These are phyloP conservation scores for Aplosporella prunicola DNA, from an alignment of 2,329 filamentous ascomycete genomes.

Conservation along the genomic window DNA sequence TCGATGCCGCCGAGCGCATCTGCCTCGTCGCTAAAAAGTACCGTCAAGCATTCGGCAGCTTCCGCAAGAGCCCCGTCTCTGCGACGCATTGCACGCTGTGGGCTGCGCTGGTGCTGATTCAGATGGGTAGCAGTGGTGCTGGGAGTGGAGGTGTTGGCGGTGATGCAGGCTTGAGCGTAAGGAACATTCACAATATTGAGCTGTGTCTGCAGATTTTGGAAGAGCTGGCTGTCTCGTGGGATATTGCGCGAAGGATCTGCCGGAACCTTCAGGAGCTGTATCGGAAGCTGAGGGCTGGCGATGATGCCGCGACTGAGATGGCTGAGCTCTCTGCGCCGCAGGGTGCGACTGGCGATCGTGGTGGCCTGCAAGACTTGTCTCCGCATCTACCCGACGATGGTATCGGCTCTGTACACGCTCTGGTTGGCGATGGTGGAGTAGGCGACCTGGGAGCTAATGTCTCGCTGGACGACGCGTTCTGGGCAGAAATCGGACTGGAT, in stretches of 20 bases:
- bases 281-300: not conserved
- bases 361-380: too few species aligned
- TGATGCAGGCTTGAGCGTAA: not conserved
- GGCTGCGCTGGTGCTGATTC: constrained; percentile 19
- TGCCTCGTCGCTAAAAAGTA: constrained; percentile 23
- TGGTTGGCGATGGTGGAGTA: not conserved
- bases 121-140: not conserved
- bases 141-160: too few species aligned
- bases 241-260: not conserved
- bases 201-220: constrained; percentile 1
- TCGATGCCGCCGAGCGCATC: constrained; percentile 18
- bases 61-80: constrained; percentile 26
- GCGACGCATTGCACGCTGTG: constrained; percentile 29
- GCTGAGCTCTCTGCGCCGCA: not conserved
- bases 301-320: not conserved
- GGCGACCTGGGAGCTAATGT: not conserved
- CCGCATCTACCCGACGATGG: not conserved
- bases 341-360: not conserved
- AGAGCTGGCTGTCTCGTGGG: constrained; percentile 1
- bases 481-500: not conserved
- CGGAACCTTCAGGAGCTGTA: not conserved
- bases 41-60: constrained; percentile 25
- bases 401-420: not conserved
- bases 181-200: not conserved
- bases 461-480: not conserved